Percentiles rank a stretch among this genome's conserved stretches.
Conservation (phyloP, 108 stramenopile species). For the Pseudonitzschia multiseries region DNA sequence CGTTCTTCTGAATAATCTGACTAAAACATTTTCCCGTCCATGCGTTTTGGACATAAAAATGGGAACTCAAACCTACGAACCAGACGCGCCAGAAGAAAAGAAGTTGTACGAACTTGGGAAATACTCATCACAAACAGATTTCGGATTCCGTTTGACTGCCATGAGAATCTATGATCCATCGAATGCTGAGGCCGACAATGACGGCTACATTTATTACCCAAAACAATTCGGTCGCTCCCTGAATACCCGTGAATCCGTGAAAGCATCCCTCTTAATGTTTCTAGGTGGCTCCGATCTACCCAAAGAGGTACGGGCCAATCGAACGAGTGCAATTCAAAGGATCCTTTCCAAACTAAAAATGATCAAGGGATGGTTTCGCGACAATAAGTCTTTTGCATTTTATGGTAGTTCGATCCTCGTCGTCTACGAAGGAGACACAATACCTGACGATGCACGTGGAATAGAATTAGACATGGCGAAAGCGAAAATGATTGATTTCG, state of each 20-base stretch:
- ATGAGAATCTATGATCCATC: slow-evolving; percentile 65
- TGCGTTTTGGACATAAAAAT: slow-evolving; percentile 88
- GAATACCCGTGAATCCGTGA: slow-evolving; percentile 39
- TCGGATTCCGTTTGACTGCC: slow-evolving; percentile 85
- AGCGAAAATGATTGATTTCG: slow-evolving; percentile 84
- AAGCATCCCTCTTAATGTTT: slow-evolving; percentile 54
- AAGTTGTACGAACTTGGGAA: slow-evolving; percentile 58
- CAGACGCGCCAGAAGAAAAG: slow-evolving; percentile 64
- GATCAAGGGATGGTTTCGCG: slow-evolving; percentile 60
- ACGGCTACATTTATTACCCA: slow-evolving; percentile 40
- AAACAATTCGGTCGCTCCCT: slow-evolving; percentile 71
- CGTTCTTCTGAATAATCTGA: slow-evolving; percentile 63
- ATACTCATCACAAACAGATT: slow-evolving; percentile 68
- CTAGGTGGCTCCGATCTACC: slow-evolving; percentile 37
- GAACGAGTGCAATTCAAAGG: slow-evolving; percentile 36
- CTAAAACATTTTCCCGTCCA: slow-evolving; percentile 53
- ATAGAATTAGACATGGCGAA: slow-evolving; percentile 29
- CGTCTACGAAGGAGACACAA: slow-evolving; percentile 66
- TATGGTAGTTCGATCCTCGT: slow-evolving; percentile 79
- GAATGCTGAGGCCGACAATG: slow-evolving; percentile 40
- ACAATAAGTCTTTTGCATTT: slow-evolving; percentile 60
- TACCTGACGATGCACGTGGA: neutral
- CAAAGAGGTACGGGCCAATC: slow-evolving; percentile 4
- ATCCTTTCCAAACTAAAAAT: slow-evolving; percentile 43
- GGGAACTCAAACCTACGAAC: slow-evolving; percentile 83